phyloP scores from a whole-genome alignment of 2,329 filamentous ascomycete species.

The Emericellopsis cladophorae region DNA sequence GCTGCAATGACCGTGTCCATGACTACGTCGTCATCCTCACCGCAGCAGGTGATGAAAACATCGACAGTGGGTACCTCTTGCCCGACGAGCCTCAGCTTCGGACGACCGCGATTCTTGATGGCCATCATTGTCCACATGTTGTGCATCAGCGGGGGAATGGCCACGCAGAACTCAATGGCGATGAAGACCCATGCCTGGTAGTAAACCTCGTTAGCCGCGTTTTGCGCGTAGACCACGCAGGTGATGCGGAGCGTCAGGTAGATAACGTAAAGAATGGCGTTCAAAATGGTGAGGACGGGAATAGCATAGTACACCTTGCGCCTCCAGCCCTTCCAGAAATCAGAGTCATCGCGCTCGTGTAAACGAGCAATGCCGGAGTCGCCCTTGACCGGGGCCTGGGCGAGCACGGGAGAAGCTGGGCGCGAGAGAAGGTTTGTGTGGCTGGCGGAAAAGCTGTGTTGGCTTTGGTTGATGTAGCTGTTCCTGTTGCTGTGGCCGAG shows the following conservation, averaged over 20 bases:
- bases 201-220: constrained; percentile 23
- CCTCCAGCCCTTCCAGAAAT: constrained; percentile 32
- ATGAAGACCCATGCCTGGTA: constrained; percentile 45
- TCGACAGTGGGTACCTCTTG: constrained; percentile 40
- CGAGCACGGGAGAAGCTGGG: constrained; percentile 13
- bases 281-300: constrained; percentile 25
- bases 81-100: constrained; percentile 37
- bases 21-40: constrained; percentile 41
- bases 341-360: constrained; percentile 26
- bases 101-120: constrained; percentile 38
- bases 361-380: constrained; percentile 21
- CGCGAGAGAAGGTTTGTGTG: constrained; percentile 17
- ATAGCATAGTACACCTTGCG: constrained; percentile 23
- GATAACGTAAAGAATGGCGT: constrained; percentile 23
- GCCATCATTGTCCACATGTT: constrained; percentile 45
- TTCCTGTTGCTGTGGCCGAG: neutral
- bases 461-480: constrained; percentile 2
- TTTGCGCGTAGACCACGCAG: constrained; percentile 39
- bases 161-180: constrained; percentile 37
- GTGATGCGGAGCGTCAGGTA: constrained; percentile 39
- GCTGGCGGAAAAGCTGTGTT: constrained; percentile 1
- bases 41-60: constrained; percentile 43
- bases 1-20: constrained; percentile 44
- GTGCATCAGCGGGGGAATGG: constrained; percentile 42
- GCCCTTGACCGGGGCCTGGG: constrained; percentile 18